Evolutionary conservation across 495 filamentous ascomycete species (phyloP).

Genomic region (Beverwykella pulmonaria): DNA sequence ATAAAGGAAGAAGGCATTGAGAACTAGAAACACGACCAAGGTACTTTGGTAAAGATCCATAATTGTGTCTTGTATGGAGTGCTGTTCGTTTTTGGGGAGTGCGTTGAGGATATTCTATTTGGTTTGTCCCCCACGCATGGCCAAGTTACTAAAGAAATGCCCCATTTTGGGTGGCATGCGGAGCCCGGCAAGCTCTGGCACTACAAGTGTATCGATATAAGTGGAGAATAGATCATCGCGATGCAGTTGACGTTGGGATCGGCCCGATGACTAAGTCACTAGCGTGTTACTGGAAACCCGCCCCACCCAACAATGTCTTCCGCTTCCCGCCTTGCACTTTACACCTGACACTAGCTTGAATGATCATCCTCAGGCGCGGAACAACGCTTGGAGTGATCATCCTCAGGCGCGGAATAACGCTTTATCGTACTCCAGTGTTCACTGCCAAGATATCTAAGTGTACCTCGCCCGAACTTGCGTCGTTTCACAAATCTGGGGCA

Average conservation of each 20-base stretch:
- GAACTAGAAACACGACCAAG: neutral
- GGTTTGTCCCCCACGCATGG: neutral
- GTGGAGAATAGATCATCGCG: neutral
- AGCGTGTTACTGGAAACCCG: neutral
- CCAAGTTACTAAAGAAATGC: neutral
- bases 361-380: neutral
- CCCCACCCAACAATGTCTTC: neutral
- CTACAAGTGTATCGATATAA: neutral
- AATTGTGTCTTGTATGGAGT: neutral
- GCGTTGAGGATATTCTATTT: neutral
- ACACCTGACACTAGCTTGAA: neutral
- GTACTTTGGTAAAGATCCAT: slow-evolving; percentile 8
- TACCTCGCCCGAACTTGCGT: neutral
- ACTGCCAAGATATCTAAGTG: neutral
- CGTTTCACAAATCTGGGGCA: neutral
- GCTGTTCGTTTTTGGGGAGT: neutral
- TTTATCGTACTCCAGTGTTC: neutral
- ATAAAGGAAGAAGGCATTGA: slow-evolving; percentile 1
- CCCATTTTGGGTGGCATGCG: neutral
- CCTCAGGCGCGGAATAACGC: neutral
- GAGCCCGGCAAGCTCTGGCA: neutral
- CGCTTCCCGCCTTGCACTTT: neutral
- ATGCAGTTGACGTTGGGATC: neutral
- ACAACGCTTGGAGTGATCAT: neutral
- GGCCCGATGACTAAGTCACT: neutral